Evolutionary conservation across 192 early-diverging fungal genomes (phyloP).

Genomic region (Physocladia obscura): DNA sequence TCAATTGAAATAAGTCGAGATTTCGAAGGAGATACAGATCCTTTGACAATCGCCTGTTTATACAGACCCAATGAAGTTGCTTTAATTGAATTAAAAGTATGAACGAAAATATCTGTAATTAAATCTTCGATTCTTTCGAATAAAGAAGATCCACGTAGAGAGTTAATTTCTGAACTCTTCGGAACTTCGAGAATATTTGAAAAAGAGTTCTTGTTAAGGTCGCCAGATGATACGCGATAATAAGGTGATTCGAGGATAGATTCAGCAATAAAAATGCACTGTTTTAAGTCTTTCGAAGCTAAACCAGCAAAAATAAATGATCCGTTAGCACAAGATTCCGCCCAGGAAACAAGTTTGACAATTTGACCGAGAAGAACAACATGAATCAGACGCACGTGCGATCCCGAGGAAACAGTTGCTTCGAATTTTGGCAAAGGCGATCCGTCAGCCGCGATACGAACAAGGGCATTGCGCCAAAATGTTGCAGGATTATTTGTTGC

Average conservation of each 20-base stretch:
- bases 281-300: too few relatives aligned
- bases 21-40: neutral
- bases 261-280: neutral
- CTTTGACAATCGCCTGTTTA: neutral
- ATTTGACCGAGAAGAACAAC: neutral
- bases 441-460: neutral
- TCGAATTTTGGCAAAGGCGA: neutral
- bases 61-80: neutral
- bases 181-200: neutral
- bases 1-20: neutral
- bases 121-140: neutral
- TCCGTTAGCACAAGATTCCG: neutral
- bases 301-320: neutral
- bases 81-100: constrained; percentile 5
- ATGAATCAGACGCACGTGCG: neutral
- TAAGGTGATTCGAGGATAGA: neutral
- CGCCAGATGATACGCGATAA: neutral
- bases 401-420: too few relatives aligned
- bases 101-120: neutral
- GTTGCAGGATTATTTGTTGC: neutral
- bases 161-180: neutral
- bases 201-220: neutral
- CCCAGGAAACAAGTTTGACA: neutral
- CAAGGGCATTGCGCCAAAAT: neutral
- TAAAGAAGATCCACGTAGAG: neutral